These are phyloP conservation scores for Populus hybrid DNA, from an alignment of 441 rosid genomes.

Conservation along the genomic window DNA sequence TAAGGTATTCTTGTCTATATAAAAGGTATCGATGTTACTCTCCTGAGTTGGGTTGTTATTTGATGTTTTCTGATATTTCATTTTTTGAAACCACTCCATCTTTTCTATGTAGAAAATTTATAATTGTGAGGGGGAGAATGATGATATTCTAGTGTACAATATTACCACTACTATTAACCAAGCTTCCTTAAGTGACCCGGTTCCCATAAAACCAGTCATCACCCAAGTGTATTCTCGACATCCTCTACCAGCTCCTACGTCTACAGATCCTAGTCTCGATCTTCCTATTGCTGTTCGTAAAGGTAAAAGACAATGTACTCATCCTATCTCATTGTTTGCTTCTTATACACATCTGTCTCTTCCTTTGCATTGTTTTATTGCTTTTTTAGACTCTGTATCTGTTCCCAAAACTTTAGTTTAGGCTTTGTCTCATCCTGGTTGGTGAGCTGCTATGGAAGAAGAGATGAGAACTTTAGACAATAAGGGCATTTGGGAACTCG, in stretches of 20 bases:
- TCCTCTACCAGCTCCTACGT: not conserved
- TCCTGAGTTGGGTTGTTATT: not conserved
- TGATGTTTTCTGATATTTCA: not conserved
- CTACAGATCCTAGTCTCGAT: not conserved
- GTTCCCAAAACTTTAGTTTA: not conserved
- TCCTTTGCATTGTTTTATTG: not conserved
- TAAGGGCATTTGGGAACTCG: not conserved
- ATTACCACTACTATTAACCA: too few relatives aligned
- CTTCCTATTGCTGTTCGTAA: not conserved
- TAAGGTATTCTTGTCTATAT: not conserved
- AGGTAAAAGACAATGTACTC: not conserved
- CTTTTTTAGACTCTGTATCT: not conserved
- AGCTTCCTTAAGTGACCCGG: too few relatives aligned
- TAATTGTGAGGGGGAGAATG: too few relatives aligned
- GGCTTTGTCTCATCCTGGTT: not conserved
- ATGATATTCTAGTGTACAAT: too few relatives aligned
- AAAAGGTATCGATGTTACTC: constrained; percentile 2
- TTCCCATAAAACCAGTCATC: too few relatives aligned
- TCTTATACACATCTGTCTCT: not conserved
- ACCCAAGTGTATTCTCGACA: too few relatives aligned
- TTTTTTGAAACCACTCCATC: not conserved
- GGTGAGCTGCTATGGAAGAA: not conserved
- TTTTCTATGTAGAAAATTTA: too few relatives aligned
- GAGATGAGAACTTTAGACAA: not conserved
- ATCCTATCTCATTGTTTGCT: not conserved